A percentile compares a stretch with the other conserved stretches of the same genome.
phyloP scores from a whole-genome alignment of 306 rosid genomes.

The Gynostemma pentaphyllum region DNA sequence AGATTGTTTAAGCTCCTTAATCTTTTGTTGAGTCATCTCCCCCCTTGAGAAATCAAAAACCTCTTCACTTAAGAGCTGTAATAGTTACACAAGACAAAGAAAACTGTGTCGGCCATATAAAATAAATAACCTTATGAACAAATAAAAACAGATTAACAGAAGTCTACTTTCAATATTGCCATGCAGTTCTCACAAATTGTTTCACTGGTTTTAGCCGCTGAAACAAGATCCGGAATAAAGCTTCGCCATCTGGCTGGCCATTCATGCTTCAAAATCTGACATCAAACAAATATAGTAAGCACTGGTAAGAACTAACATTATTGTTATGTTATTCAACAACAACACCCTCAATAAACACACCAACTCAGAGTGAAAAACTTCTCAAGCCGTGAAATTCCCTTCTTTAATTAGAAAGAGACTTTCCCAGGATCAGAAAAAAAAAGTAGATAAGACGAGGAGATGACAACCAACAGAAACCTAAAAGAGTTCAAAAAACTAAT shows the following conservation, averaged over 20 bases:
- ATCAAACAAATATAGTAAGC: neutral
- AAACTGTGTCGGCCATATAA: neutral
- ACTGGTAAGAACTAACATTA: neutral
- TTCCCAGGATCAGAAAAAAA: no score
- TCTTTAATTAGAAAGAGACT: neutral
- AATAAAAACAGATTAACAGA: neutral
- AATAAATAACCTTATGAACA: neutral
- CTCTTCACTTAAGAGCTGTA: slow-evolving; percentile 55
- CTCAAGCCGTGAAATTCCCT: neutral
- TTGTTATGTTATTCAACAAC: neutral
- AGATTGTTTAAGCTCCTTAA: slow-evolving; percentile 54
- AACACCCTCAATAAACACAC: neutral
- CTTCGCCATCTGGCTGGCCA: slow-evolving; percentile 95
- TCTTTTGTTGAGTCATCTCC: slow-evolving; percentile 58
- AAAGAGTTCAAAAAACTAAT: neutral
- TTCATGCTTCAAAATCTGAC: slow-evolving; percentile 93
- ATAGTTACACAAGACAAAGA: slow-evolving; percentile 8
- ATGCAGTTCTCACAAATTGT: slow-evolving; percentile 94
- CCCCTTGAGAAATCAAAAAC: slow-evolving; percentile 67
- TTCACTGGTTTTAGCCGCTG: slow-evolving; percentile 91
- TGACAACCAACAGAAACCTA: neutral
- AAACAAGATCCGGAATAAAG: slow-evolving; percentile 90
- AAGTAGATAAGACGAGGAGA: neutral
- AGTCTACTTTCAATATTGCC: slow-evolving; percentile 77
- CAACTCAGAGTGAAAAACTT: neutral